Evolutionary conservation across 805 yeast genomes (phyloP).

Genomic region (Candida ipomoeae): DNA sequence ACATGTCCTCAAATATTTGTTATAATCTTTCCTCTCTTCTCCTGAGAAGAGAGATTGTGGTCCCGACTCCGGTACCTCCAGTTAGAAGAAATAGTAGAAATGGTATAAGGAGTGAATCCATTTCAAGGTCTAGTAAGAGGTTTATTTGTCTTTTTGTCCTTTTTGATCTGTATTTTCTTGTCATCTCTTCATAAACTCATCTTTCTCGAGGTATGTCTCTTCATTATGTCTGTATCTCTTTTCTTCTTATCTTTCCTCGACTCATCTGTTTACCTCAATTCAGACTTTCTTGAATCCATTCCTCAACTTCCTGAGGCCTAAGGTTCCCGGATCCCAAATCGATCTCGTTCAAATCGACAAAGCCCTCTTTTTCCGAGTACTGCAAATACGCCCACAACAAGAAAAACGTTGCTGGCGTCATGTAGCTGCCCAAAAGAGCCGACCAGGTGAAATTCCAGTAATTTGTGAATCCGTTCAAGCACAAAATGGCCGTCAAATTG

Average conservation of each 20-base stretch:
- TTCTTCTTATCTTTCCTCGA: background rate
- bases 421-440: conserved; percentile 11
- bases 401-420: conserved; percentile 13
- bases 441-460: conserved; percentile 17
- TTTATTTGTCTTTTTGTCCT: no score
- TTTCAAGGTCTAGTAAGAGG: no score
- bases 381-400: conserved; percentile 8
- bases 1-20: no score
- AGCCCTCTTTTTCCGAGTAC: background rate
- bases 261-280: background rate
- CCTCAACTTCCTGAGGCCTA: no score
- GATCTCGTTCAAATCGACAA: background rate
- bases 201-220: no score
- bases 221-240: background rate
- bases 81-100: no score
- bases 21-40: no score
- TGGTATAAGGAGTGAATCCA: no score
- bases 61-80: no score
- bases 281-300: background rate
- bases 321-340: conserved; percentile 4
- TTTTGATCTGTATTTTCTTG: no score
- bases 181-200: no score
- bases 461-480: conserved; percentile 16
- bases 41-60: no score
- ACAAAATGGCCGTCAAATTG: conserved; percentile 16